phyloP scores from a whole-genome alignment of 129 eudicot genomes.

The Lactuca saligna region DNA sequence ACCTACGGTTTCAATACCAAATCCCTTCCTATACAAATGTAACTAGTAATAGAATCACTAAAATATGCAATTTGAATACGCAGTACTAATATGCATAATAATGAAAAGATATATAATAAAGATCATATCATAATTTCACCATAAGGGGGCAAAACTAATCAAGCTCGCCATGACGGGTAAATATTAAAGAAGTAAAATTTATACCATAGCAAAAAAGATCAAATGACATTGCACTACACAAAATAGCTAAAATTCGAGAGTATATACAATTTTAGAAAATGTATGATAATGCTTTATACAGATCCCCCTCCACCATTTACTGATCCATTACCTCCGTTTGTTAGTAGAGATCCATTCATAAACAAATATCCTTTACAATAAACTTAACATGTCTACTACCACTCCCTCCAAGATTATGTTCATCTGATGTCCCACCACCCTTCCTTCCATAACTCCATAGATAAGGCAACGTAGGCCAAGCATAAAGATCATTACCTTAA shows the following conservation, averaged over 20 bases:
- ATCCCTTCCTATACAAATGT: slow-evolving; percentile 71
- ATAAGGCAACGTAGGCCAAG: slow-evolving; percentile 70
- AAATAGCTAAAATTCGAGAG: slow-evolving; percentile 18
- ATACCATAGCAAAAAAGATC: too few relatives aligned
- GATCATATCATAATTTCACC: too few relatives aligned
- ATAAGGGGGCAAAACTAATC: too few relatives aligned
- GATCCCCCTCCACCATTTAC: slow-evolving; percentile 84
- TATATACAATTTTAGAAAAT: slow-evolving; percentile 65
- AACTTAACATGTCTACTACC: slow-evolving; percentile 86
- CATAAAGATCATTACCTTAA: slow-evolving; percentile 96
- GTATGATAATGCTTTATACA: slow-evolving; percentile 79
- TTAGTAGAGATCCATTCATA: slow-evolving; percentile 78
- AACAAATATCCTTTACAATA: slow-evolving; percentile 45
- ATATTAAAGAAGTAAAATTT: too few relatives aligned
- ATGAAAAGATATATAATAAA: too few relatives aligned
- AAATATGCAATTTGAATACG: not conserved
- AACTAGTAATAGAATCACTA: not conserved
- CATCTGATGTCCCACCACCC: slow-evolving; percentile 73
- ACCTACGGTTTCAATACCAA: slow-evolving; percentile 47
- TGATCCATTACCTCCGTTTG: slow-evolving; percentile 87
- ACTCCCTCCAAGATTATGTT: slow-evolving; percentile 62
- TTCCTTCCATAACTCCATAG: slow-evolving; percentile 94
- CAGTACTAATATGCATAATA: not conserved
- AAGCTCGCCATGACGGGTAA: too few relatives aligned
- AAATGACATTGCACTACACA: too few relatives aligned